Conservation (phyloP, 1,284 basidiomycete species). For the Singerocomus inundabilis region DNA sequence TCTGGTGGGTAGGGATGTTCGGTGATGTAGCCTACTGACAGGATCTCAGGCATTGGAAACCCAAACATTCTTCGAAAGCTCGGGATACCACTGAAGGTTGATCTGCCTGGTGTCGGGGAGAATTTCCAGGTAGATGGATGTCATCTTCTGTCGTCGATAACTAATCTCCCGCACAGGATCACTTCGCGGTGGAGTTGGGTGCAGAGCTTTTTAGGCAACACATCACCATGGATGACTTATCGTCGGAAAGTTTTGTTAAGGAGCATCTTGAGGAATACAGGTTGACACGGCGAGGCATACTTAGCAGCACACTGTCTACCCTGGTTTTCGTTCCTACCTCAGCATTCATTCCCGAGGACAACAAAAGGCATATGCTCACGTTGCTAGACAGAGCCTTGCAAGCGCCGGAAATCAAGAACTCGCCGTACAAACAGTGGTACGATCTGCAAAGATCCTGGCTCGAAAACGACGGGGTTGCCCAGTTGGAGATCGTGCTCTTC, state of each 20-base stretch:
- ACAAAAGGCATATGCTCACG: constrained; percentile 8
- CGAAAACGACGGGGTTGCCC: constrained; percentile 22
- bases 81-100: constrained; percentile 24
- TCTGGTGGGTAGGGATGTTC: constrained; percentile 22
- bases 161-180: constrained; percentile 13
- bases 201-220: constrained; percentile 14
- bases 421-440: constrained; percentile 17
- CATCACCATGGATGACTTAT: constrained; percentile 15
- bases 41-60: constrained; percentile 15
- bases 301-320: constrained; percentile 19
- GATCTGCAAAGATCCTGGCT: constrained; percentile 18
- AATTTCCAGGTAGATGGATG: constrained; percentile 30
- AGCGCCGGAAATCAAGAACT: constrained; percentile 11
- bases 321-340: constrained; percentile 14
- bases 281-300: constrained; percentile 9
- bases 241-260: constrained; percentile 8
- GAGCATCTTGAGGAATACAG: constrained; percentile 12
- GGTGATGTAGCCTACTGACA: not conserved
- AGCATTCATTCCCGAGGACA: constrained; percentile 13
- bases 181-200: constrained; percentile 11
- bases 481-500: constrained; percentile 19
- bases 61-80: constrained; percentile 11
- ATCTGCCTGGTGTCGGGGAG: constrained; percentile 33
- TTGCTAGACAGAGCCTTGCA: constrained; percentile 9
- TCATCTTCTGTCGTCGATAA: not conserved